Percentiles rank a stretch among this genome's conserved stretches.
Evolutionary conservation across 257 asterid species (phyloP).

Genomic region (Echites panduratus): DNA sequence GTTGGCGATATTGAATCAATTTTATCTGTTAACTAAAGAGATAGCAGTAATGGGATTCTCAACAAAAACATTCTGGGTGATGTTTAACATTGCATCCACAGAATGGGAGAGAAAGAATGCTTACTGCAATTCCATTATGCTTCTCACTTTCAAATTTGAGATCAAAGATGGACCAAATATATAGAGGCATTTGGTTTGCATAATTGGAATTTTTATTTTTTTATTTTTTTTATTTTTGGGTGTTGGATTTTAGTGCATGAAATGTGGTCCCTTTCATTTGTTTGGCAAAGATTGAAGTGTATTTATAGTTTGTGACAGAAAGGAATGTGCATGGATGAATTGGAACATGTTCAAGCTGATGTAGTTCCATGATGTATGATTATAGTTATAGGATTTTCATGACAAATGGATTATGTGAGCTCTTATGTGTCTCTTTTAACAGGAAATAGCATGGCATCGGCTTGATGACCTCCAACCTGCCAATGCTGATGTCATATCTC

Average conservation of each 20-base stretch:
- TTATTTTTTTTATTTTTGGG: too few relatives aligned
- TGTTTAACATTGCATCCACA: neutral
- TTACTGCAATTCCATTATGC: too few relatives aligned
- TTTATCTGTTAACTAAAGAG: neutral
- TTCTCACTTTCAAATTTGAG: too few relatives aligned
- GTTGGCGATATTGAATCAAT: neutral
- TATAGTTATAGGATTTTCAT: neutral
- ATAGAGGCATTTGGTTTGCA: neutral
- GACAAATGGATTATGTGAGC: neutral
- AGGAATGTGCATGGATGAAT: neutral
- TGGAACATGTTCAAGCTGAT: neutral
- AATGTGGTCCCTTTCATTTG: too few relatives aligned
- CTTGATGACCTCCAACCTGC: constrained; percentile 70
- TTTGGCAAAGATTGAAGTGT: too few relatives aligned
- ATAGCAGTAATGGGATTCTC: neutral
- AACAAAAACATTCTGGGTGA: neutral
- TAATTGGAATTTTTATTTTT: neutral
- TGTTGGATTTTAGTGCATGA: too few relatives aligned
- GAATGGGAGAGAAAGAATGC: neutral
- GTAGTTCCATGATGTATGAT: neutral
- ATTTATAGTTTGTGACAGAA: neutral
- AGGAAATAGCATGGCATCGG: constrained; percentile 97
- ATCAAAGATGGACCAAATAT: neutral
- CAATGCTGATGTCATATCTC: constrained; percentile 71
- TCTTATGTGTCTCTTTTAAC: constrained; percentile 14